Evolutionary conservation across 2,329 filamentous ascomycete species (phyloP), one percentile per base, ranked within the genome.

Genomic region (Cladophialophora carrionii): DNA sequence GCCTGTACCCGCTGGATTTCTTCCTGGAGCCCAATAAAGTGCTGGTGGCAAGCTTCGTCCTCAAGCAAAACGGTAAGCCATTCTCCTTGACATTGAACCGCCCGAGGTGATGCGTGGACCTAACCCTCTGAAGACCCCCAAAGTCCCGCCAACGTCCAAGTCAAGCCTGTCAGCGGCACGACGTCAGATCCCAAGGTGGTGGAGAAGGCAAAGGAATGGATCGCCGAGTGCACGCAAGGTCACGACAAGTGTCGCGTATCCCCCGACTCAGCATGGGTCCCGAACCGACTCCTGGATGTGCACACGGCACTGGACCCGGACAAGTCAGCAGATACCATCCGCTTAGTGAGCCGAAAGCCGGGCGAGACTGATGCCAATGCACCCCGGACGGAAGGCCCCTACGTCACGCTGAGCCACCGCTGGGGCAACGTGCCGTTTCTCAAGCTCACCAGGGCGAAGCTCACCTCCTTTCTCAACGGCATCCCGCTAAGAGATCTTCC

Each of bases 371-470:
- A n/a, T 53, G 20, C n/a, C 26, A 29, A 9, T 51, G 61, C 59
- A 14, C 48, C 54, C 12, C 10, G n/a, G 9, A 24, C 57, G 14
- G 43, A 67, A 31, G 64, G 62, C 8, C 17, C 17, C 12, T 67
- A 65, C 43, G 31, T 65, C 12, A 56, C 65, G 9, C 37, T 67
- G 24, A 67, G 65, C 63, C 48, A 67, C 29, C 52, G 63, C 14
- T 67, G 65, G 65, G 65, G 65, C 34, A 20, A 43, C 7, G n/a
- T 22, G 37, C n/a, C 29, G n/a, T 61, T 59, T n/a, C 49, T 54
- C 29, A 66, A 60, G 14, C 61, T 64, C 43, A 43, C 31, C 10
- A 26, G 34, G n/a, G 7, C 22, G 14, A 67, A 55, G 17, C 22
- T 62, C 22, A 8, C 41, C 14, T 24, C 52, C n/a, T 55, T 61